A percentile compares a stretch with the other conserved stretches of the same genome.
These are phyloP conservation scores for Symbiodinium pilosum DNA, from an alignment of 73 alveolate genomes.

Conservation along the genomic window DNA sequence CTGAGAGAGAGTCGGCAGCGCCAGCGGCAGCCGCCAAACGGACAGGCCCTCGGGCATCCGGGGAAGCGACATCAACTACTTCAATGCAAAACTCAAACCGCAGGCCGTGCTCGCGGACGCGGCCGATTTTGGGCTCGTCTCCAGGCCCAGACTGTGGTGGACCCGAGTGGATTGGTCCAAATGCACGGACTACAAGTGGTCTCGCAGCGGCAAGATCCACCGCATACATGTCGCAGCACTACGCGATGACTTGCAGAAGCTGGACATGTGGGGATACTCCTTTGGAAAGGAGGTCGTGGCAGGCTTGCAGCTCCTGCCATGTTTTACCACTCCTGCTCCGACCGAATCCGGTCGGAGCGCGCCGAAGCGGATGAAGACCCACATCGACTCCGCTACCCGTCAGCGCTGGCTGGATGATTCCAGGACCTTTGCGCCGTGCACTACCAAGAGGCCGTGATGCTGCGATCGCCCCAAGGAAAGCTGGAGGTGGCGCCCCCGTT, in stretches of 20 bases:
- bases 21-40: no score
- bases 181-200: not conserved
- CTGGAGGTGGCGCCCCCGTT: not conserved
- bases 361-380: not conserved
- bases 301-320: not conserved
- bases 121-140: not conserved
- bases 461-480: not conserved
- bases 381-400: not conserved
- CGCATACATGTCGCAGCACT: not conserved
- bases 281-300: not conserved
- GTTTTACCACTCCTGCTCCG: constrained; percentile 10
- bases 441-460: not conserved
- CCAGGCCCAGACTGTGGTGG: not conserved
- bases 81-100: not conserved
- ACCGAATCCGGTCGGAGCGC: not conserved
- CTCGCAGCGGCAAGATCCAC: no score
- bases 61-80: not conserved
- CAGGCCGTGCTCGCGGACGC: not conserved
- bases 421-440: constrained; percentile 14
- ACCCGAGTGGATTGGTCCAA: not conserved
- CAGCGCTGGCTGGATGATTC: not conserved
- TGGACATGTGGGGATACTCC: not conserved
- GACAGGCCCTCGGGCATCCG: no score
- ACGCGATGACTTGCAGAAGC: not conserved
- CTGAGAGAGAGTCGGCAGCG: no score